phyloP scores from a whole-genome alignment of 1,284 basidiomycete species.

The Papiliotrema terrestris region DNA sequence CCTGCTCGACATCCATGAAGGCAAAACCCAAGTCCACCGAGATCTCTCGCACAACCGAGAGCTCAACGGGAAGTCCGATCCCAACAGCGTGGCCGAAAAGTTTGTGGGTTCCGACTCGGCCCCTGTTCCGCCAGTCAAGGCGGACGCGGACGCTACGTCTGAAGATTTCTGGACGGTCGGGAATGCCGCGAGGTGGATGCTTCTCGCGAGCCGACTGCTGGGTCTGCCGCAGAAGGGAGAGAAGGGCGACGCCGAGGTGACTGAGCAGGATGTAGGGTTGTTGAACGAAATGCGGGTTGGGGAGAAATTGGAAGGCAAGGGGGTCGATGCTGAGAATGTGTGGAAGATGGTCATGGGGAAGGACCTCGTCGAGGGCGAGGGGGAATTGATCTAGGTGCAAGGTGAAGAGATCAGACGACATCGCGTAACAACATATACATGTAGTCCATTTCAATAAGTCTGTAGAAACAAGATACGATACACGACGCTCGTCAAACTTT shows the following conservation, averaged over 20 bases:
- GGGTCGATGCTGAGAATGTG: constrained; percentile 31
- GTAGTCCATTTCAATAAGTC: too few relatives aligned
- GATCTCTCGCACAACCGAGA: constrained; percentile 10
- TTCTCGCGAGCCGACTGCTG: constrained; percentile 28
- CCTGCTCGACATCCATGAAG: constrained; percentile 68
- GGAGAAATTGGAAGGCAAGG: constrained; percentile 19
- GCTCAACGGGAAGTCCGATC: constrained; percentile 19
- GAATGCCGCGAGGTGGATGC: constrained; percentile 43
- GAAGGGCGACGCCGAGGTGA: constrained; percentile 6
- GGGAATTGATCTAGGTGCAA: constrained; percentile 8
- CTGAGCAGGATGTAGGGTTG: constrained; percentile 9
- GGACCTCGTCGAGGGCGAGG: constrained; percentile 37
- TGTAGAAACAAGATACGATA: too few relatives aligned
- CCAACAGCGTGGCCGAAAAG: constrained; percentile 31
- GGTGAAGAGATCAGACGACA: too few relatives aligned
- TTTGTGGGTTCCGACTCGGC: constrained; percentile 27
- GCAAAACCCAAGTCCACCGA: constrained; percentile 52
- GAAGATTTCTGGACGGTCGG: constrained; percentile 49
- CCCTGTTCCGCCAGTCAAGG: constrained; percentile 22
- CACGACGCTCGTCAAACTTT: too few relatives aligned
- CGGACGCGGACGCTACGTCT: constrained; percentile 21
- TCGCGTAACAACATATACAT: too few relatives aligned
- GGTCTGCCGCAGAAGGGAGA: constrained; percentile 12
- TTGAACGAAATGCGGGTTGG: constrained; percentile 23
- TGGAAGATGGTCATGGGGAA: constrained; percentile 47